Percentiles rank a stretch among this genome's conserved stretches.
Evolutionary conservation across 2,329 filamentous ascomycete genomes (phyloP).

Genomic region (Colletotrichum navitas): DNA sequence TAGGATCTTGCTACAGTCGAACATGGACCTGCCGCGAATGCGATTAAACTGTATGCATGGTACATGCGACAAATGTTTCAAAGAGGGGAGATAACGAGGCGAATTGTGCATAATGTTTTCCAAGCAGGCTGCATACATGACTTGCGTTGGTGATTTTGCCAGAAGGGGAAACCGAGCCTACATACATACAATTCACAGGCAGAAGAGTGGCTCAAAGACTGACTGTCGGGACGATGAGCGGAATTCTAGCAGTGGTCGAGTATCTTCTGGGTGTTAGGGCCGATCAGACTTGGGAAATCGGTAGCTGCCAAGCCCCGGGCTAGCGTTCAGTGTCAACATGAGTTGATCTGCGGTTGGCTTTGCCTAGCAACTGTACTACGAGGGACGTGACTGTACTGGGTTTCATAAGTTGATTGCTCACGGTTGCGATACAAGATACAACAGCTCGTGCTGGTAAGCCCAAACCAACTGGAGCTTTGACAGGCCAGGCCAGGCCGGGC

Average conservation of each 20-base stretch:
- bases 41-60: background rate
- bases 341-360: conserved; percentile 1
- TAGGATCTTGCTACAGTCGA: background rate
- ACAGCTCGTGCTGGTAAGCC: background rate
- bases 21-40: background rate
- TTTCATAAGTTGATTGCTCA: conserved; percentile 28
- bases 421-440: background rate
- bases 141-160: background rate
- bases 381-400: conserved; percentile 15
- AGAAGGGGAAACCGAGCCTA: too few relatives aligned
- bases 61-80: background rate
- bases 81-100: background rate
- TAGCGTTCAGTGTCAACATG: conserved; percentile 4
- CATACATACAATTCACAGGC: too few relatives aligned
- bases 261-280: background rate
- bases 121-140: background rate
- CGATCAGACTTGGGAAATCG: conserved; percentile 10
- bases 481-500: conserved; percentile 11
- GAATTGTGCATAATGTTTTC: background rate
- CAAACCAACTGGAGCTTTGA: conserved; percentile 35
- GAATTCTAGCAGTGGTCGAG: background rate
- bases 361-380: conserved; percentile 1
- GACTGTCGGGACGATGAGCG: background rate
- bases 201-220: background rate
- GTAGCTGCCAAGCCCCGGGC: conserved; percentile 6